These are phyloP conservation scores for Adansonia digitata DNA, from an alignment of 345 rosid species.

Conservation along the genomic window DNA sequence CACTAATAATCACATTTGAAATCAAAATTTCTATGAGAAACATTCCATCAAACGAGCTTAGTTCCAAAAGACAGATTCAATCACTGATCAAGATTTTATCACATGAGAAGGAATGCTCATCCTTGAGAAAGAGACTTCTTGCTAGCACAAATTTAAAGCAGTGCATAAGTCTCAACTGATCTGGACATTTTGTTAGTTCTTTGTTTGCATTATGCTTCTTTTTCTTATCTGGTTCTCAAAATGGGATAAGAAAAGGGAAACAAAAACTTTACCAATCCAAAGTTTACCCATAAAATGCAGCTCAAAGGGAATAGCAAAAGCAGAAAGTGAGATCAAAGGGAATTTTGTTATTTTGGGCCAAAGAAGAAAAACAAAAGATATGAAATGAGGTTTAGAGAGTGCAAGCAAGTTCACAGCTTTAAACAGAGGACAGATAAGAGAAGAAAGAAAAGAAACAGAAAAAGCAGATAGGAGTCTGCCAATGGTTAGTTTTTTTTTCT, in stretches of 20 bases:
- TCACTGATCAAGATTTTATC: not conserved
- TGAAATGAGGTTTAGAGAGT: not conserved
- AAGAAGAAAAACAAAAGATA: not conserved
- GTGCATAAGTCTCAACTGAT: not conserved
- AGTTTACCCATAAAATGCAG: not conserved
- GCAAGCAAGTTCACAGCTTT: not conserved
- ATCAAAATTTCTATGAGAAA: not conserved
- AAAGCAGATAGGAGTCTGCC: no score
- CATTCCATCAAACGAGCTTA: not conserved
- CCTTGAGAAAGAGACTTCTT: not conserved
- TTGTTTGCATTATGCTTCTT: not conserved
- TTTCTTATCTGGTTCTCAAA: not conserved
- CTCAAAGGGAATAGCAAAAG: not conserved
- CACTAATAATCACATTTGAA: not conserved
- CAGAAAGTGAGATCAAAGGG: not conserved
- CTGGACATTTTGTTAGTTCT: not conserved
- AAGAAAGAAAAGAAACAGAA: no score
- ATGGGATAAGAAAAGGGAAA: not conserved
- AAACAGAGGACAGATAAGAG: not conserved
- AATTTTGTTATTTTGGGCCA: not conserved
- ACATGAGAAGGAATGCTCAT: not conserved
- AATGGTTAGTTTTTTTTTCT: no score
- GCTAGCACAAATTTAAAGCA: not conserved
- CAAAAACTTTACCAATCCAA: not conserved
- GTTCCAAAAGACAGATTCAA: not conserved